Evolutionary conservation across 768 basidiomycete genomes (phyloP).

Genomic region (Collybia nuda): DNA sequence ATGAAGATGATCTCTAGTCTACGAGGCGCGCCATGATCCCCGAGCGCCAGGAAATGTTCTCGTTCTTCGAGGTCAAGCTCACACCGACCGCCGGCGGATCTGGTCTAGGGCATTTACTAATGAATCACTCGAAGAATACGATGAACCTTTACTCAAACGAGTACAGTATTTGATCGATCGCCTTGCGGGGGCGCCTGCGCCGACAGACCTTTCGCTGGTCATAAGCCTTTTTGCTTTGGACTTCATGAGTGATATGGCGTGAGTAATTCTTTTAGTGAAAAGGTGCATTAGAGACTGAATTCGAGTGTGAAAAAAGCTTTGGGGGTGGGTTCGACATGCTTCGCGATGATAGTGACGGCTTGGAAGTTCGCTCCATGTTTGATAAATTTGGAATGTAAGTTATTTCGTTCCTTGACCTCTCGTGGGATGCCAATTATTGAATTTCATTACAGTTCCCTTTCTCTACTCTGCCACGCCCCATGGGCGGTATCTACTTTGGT

Average conservation of each 20-base stretch:
- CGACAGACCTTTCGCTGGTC: constrained; percentile 30
- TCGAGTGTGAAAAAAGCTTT: constrained; percentile 19
- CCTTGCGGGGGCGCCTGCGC: constrained; percentile 14
- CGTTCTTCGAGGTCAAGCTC: constrained; percentile 11
- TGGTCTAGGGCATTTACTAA: constrained; percentile 44
- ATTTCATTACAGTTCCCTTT: constrained; percentile 8
- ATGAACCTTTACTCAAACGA: constrained; percentile 27
- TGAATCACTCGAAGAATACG: constrained; percentile 38
- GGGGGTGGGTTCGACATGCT: constrained; percentile 34
- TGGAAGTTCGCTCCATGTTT: constrained; percentile 17
- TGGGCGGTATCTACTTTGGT: constrained; percentile 20
- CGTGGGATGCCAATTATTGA: not conserved
- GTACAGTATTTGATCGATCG: constrained; percentile 28
- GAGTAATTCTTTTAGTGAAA: constrained; percentile 8
- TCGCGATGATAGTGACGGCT: constrained; percentile 32
- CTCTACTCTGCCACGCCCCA: constrained; percentile 20
- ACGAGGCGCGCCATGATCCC: constrained; percentile 15
- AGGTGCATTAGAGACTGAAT: not conserved
- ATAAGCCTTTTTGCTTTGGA: constrained; percentile 37
- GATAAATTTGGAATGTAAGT: constrained; percentile 18
- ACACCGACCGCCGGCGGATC: constrained; percentile 33
- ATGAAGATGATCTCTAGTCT: constrained; percentile 5
- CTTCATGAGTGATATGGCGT: constrained; percentile 44
- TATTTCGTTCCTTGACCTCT: not conserved
- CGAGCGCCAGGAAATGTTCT: constrained; percentile 14